These are phyloP conservation scores for Heimioporus retisporus DNA, from an alignment of 1,284 basidiomycete species.

Conservation along the genomic window DNA sequence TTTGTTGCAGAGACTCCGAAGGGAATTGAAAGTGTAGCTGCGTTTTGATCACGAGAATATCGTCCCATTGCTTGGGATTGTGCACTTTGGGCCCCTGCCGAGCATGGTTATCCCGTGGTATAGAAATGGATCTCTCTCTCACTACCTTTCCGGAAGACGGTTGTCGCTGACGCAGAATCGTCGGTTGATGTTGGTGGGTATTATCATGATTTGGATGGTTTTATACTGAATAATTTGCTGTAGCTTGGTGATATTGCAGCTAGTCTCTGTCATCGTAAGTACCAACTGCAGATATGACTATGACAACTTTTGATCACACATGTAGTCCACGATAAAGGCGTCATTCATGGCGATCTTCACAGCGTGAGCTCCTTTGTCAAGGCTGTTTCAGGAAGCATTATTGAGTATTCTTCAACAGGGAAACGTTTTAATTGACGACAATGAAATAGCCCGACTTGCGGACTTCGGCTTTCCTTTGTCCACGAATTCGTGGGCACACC, in stretches of 20 bases:
- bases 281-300: background rate
- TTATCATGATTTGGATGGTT: background rate
- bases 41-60: slow-evolving; percentile 35
- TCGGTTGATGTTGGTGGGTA: slow-evolving; percentile 24
- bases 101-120: slow-evolving; percentile 43
- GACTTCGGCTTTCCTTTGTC: slow-evolving; percentile 51
- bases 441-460: slow-evolving; percentile 35
- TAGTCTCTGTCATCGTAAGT: slow-evolving; percentile 41
- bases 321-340: slow-evolving; percentile 31
- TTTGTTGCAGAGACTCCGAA: slow-evolving; percentile 33
- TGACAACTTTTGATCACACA: background rate
- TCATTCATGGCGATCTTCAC: slow-evolving; percentile 41
- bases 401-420: slow-evolving; percentile 27
- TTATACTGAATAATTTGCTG: background rate
- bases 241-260: slow-evolving; percentile 37
- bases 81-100: slow-evolving; percentile 30
- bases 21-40: slow-evolving; percentile 39
- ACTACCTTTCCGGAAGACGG: slow-evolving; percentile 20
- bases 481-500: slow-evolving; percentile 44
- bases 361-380: slow-evolving; percentile 26
- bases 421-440: slow-evolving; percentile 37
- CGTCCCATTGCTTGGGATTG: slow-evolving; percentile 40
- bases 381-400: background rate
- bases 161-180: slow-evolving; percentile 15
- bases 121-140: slow-evolving; percentile 35